Base-by-base conservation (phyloP, 2,329 filamentous ascomycete genomes). In the Arachnopeziza araneosa region DNA sequence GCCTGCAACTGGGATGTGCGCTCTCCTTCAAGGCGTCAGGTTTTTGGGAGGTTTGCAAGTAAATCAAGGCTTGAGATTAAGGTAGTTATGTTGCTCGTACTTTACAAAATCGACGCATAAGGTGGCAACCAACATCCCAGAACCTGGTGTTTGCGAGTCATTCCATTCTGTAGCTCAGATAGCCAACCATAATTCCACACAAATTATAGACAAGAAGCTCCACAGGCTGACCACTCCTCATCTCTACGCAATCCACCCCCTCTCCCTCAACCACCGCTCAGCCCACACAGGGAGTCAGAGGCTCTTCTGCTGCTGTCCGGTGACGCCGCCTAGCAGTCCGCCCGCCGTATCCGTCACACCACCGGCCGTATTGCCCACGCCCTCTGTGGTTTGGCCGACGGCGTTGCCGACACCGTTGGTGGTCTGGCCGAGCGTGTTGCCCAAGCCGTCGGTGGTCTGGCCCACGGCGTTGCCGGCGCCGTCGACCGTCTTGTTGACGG, bases 401-500 rank as follows among this genome's bases (percentile, higher is more conserved):
- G 63, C 59, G 30, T 68, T 54, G 4, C 50, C 68, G 6, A 69
- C 63, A 0, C 66, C 63, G 12, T 65, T 30, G 1, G 64, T 71
- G 8, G 69, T 69, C 21, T 68, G 61, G 6, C 73, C 71, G 8
- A 70, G 70, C 1, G 70, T 64, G 30, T 74, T 70, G 1, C 73
- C 72, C 1, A 70, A 67, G 1, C 73, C 73, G 50, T 74, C 63
- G 1, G 64, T 64, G 14, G 69, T 69, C 50, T 69, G 65, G 2
- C 72, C 71, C 1, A 70, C 68, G 2, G 68, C 65, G 26, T 73
- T 71, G 17, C 74, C 72, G 4, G 70, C 70, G 12, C 73, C 70
- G 54, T 75, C 69, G 12, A 74, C 72, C 6, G 74, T 73, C 60
- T 74, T 73, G 32, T 69, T 69, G 17, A 75, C 67, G 9, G 73